Base-by-base conservation (phyloP, 345 rosid species). In the Hibiscus syriacus region DNA sequence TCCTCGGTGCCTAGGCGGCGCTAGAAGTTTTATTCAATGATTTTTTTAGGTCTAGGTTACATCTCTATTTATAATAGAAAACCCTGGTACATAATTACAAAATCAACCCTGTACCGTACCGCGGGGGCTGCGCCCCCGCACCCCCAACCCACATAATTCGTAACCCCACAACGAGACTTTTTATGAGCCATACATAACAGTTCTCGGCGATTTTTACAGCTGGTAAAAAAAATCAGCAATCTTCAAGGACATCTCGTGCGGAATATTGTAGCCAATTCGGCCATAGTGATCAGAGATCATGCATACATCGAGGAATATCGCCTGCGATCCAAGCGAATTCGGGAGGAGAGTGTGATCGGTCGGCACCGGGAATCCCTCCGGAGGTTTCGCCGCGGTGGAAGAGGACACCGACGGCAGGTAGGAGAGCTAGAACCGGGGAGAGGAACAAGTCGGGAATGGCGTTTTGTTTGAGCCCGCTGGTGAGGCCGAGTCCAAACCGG, bases 401-500 rank as follows among this genome's bases (percentile, higher is more conserved):
- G 71, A 71, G 61, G 57, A 43, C 78, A 3, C 74, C 84, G 16
- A 69, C 77, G 55, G 64, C 75, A 38, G 65, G 73, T 62, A 68
- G 80, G 72, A 77, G 80, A n/a, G 72, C 69, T 73, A 82, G 72
- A 50, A 62, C 49, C 70, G 76, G 56, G 32, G 61, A 32, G 17
- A 79, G 68, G 69, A 81, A 67, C 74, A 59, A 80, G 25, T 79
- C 97, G 0, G 91, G 87, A 36, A 77, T 87, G 66, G 79, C 84
- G 36, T 86, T 92, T 76, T 92, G 97, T 73, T 69, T 92, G 79
- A 92, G 94, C 70, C 98, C 98, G 20, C 75, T 93, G 16, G 96
- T 87, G 58, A 84, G 98, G 75, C 82, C 91, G 45, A 93, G 94
- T 72, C 96, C 97, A 6, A 81, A 71, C 66, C 71, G 81, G 66